These are phyloP conservation scores for Ophiostoma australiae DNA, from an alignment of 2,329 filamentous ascomycete species.

Conservation along the genomic window DNA sequence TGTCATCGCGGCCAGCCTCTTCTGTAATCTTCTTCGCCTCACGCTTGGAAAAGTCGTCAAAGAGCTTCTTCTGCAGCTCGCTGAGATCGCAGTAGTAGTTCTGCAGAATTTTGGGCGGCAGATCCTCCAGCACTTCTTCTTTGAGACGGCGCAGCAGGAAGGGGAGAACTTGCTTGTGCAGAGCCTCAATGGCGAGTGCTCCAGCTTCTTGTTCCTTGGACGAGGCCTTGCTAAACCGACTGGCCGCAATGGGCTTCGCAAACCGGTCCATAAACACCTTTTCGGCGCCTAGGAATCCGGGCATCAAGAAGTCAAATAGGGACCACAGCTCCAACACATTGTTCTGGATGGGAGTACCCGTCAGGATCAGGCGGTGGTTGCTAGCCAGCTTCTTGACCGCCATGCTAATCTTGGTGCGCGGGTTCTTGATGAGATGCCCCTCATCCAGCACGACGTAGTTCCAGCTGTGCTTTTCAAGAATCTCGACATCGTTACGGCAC, in stretches of 20 bases:
- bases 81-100: conserved; percentile 99
- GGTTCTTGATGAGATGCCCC: conserved; percentile 97
- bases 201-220: conserved; percentile 98
- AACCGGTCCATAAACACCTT: conserved; percentile 97
- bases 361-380: conserved; percentile 93
- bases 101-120: conserved; percentile 96
- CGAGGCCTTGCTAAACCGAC: conserved; percentile 91
- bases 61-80: conserved; percentile 88
- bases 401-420: conserved; percentile 89
- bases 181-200: conserved; percentile 91
- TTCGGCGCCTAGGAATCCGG: conserved; percentile 87
- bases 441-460: conserved; percentile 98
- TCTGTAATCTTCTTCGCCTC: conserved; percentile 83
- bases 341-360: conserved; percentile 95
- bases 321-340: conserved; percentile 97
- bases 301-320: conserved; percentile 98
- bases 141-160: conserved; percentile 95
- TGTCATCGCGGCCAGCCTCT: conserved; percentile 78
- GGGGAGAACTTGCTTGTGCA: conserved; percentile 95
- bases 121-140: conserved; percentile 92
- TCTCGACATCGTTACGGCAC: conserved; percentile 88
- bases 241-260: conserved; percentile 90
- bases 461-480: conserved; percentile 75
- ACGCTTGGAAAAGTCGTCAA: conserved; percentile 93
- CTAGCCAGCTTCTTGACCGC: conserved; percentile 85